These are phyloP conservation scores for Mycena pura DNA, from an alignment of 768 basidiomycete genomes.

Conservation along the genomic window DNA sequence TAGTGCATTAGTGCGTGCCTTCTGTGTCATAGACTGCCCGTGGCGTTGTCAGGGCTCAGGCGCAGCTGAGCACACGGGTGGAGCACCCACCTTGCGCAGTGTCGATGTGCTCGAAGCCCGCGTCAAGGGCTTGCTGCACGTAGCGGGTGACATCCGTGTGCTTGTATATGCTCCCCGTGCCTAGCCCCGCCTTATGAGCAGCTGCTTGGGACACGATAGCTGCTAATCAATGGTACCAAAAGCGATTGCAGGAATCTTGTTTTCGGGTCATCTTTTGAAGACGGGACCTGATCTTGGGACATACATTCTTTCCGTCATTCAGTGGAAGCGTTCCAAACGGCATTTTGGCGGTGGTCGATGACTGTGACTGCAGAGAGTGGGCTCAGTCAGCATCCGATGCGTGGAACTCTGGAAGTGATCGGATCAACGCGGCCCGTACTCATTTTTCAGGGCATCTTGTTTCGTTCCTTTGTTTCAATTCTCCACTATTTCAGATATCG, in stretches of 20 bases:
- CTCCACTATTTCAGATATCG: too few relatives aligned
- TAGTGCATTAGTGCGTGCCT: conserved; percentile 24
- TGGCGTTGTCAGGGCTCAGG: neutral
- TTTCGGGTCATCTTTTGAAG: neutral
- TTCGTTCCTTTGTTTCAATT: too few relatives aligned
- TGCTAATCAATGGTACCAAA: conserved; percentile 44
- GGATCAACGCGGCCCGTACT: too few relatives aligned
- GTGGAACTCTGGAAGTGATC: too few relatives aligned
- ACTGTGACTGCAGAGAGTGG: too few relatives aligned
- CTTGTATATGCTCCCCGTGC: conserved; percentile 29
- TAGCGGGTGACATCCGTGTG: conserved; percentile 47
- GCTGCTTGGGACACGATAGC: neutral
- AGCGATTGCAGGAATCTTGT: conserved; percentile 52
- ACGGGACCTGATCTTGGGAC: too few relatives aligned
- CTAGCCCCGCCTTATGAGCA: neutral
- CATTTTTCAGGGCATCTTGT: too few relatives aligned
- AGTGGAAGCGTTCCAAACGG: conserved; percentile 32
- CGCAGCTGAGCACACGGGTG: neutral
- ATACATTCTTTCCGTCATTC: conserved; percentile 37
- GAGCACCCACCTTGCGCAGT: conserved; percentile 51
- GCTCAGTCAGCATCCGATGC: too few relatives aligned
- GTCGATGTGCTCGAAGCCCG: conserved; percentile 57
- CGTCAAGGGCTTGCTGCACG: conserved; percentile 52
- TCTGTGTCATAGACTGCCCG: conserved; percentile 22
- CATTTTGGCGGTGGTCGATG: conserved; percentile 36